Percentiles rank a stretch among this genome's conserved stretches.
Evolutionary conservation across 169 alveolate species (phyloP).

Genomic region (Prorocentrum cordatum): DNA sequence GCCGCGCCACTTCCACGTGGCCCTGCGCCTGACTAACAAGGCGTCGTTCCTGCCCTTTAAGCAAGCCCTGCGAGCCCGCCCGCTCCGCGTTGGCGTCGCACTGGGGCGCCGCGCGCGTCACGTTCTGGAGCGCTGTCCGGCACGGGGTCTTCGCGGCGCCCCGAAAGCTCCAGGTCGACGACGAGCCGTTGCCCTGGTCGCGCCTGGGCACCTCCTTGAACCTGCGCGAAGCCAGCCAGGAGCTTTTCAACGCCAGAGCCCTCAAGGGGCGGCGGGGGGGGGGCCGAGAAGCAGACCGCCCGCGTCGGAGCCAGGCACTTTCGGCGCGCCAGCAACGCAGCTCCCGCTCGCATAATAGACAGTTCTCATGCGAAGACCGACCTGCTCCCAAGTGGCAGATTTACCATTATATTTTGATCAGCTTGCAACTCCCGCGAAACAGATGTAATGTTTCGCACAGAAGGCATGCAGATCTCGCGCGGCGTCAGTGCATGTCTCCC

Average conservation of each 20-base stretch:
- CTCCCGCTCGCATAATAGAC: too few species aligned
- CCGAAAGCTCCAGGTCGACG: not conserved
- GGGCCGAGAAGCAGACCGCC: not conserved
- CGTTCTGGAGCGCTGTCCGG: slow-evolving; percentile 3
- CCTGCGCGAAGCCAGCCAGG: not conserved
- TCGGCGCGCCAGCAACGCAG: too few species aligned
- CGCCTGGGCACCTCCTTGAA: not conserved
- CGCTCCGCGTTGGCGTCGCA: not conserved
- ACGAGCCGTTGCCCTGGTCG: not conserved
- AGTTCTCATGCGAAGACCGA: too few species aligned
- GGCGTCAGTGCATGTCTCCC: too few species aligned
- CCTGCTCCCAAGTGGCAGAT: too few species aligned
- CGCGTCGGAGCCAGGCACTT: too few species aligned
- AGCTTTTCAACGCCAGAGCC: not conserved
- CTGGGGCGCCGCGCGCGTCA: not conserved
- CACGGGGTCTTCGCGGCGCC: not conserved
- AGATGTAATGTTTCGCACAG: too few species aligned
- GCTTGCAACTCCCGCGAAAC: too few species aligned
- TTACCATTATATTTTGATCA: too few species aligned
- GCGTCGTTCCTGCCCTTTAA: not conserved
- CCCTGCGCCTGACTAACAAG: not conserved
- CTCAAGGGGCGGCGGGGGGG: not conserved
- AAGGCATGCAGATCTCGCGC: too few species aligned
- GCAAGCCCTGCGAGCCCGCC: not conserved
- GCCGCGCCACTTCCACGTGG: not conserved